Evolutionary conservation across 2,329 filamentous ascomycete species (phyloP), one percentile per base, ranked within the genome.

Genomic region (Endoconidiophora polonica): DNA sequence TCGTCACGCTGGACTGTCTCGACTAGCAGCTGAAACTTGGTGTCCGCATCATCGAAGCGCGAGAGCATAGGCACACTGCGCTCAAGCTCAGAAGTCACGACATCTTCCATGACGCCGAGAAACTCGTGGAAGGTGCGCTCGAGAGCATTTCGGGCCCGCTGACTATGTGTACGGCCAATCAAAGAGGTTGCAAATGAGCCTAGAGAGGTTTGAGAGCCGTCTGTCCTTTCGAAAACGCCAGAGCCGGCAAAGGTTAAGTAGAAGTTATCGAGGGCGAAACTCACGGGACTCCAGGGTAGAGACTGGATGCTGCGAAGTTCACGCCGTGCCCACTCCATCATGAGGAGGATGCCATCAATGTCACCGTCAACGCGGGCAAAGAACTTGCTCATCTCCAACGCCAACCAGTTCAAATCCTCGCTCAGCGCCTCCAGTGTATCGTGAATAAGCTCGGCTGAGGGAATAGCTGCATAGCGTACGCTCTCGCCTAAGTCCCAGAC

Each of bases 401-500:
- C 85, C 22, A 96, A 71, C 2, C 78, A 81, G 65, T 90, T 93
- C 54, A 95, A 74, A 49, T 78, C 87, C 55, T 94, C 86, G 55
- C 84, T 88, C 37, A 95, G 70, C 50, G 83, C 82, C 62, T 95
- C 87, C 3, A 96, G 73, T 59, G 88, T 84, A 57, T 77, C 73
- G 40, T 93, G 86, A 56, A 96, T 94, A 57, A 86, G 79, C 1
- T 81, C 79, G 5, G 84, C 87, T 42, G 86, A 88, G 12, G 85
- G 87, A 83, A 95, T 88, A 53, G 86, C 88, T 4, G 76, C 79
- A 18, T 42, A 37, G 46, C 88, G 78, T 50, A 95, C 83, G 56
- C 83, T 93, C 70, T 95, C 90, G 52, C 86, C 83, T 4, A 96
- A 72, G 62, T 96, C 90, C 85, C 88, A 94, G 23, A 96, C 87